Evolutionary conservation across 2,329 filamentous ascomycete genomes (phyloP), one percentile per base, ranked within the genome.

Genomic region (Aspergillus transmontanensis): DNA sequence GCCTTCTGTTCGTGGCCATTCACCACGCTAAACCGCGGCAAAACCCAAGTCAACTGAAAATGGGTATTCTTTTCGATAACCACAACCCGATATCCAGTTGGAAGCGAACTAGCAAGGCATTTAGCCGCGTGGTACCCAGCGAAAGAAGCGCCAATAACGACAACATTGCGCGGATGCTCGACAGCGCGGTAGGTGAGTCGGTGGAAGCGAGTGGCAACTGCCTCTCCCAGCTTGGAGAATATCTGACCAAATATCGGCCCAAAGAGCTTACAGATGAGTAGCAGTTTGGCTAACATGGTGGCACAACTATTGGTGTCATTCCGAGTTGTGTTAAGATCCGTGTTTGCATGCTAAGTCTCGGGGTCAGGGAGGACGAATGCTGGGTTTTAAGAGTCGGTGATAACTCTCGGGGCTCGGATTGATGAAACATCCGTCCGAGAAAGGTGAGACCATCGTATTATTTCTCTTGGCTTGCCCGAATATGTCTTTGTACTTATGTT

Each of bases 1-100:
- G 85, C 85, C 68, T 85, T 85, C 61, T 85, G 73, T 64, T 88
- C 86, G 54, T 87, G 83, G 23, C 81, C 83, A n/a, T 79, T 73
- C 6, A 85, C 76, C 16, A 89, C 86, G 46, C 81, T 84, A 70
- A 85, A 87, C 4, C 87, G 81, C 0, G 87, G 87, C 43, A 89
- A 81, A 14, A 84, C 81, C 81, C 86, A 89, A 0, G 85, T 84
- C 68, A 85, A 87, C 66, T 89, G 83, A 72, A 89, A 86, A 72
- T 89, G 86, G 4, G 81, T 83, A 70, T 87, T 86, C 53, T 83
- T 84, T 72, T 90, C 87, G 32, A 89, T 71, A 4, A 89, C 75
- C 0, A 89, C 75, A 4, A 88, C 81, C 4, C 80, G 79, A 71
- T 83, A 87, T 39, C 81, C 75, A 0, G 80, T 78, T 0, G 85